phyloP scores from a whole-genome alignment of 768 basidiomycete species.

The Lactifluus volemus region DNA sequence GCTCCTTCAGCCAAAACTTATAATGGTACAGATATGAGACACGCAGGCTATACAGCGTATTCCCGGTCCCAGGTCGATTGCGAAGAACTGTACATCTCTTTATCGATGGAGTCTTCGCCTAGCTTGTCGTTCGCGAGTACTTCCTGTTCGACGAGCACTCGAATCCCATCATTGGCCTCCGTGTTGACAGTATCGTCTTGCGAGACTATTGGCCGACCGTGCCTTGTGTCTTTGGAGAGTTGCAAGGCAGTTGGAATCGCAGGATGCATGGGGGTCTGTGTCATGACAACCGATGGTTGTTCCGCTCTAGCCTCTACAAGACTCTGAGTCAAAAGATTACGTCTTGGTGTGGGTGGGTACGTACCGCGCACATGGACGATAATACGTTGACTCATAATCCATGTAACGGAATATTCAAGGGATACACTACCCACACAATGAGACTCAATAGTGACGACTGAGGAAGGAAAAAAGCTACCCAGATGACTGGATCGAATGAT shows the following conservation, averaged over 20 bases:
- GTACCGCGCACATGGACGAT: constrained; percentile 29
- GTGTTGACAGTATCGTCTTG: neutral
- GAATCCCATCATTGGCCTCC: constrained; percentile 15
- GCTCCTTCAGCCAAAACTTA: no score
- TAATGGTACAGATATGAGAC: neutral
- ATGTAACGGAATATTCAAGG: constrained; percentile 29
- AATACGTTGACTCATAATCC: constrained; percentile 32
- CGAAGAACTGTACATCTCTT: neutral
- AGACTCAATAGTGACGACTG: neutral
- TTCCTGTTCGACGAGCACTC: constrained; percentile 6
- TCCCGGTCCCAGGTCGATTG: neutral
- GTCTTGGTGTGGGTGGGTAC: neutral
- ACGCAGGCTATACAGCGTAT: neutral
- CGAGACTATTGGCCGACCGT: neutral
- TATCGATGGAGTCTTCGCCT: neutral
- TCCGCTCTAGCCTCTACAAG: constrained; percentile 19
- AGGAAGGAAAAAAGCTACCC: neutral
- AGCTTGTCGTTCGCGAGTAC: neutral
- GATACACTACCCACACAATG: constrained; percentile 21
- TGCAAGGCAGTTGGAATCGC: neutral
- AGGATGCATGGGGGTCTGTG: neutral
- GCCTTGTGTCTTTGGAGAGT: neutral
- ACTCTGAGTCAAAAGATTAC: neutral
- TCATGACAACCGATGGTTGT: neutral
- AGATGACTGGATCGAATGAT: constrained; percentile 21